phyloP scores from a whole-genome alignment of 495 filamentous ascomycete genomes.

The Aspergillus carlsbadensis region DNA sequence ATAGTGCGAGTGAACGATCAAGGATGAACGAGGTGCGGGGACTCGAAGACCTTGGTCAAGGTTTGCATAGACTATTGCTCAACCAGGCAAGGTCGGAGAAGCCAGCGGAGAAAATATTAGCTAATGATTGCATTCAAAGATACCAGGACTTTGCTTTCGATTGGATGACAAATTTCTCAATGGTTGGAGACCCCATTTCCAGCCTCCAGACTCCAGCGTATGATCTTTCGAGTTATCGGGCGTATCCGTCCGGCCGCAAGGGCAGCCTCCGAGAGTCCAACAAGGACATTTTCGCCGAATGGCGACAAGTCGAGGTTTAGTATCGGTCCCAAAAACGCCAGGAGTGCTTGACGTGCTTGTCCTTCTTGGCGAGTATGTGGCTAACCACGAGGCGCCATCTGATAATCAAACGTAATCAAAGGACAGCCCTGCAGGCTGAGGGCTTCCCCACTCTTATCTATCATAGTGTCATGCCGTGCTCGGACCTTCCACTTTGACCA shows the following conservation, averaged over 20 bases:
- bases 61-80: no score
- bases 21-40: neutral
- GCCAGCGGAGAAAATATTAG: neutral
- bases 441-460: constrained; percentile 6
- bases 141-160: neutral
- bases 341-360: neutral
- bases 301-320: neutral
- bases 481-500: neutral
- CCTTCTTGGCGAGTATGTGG: neutral
- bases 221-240: constrained; percentile 3
- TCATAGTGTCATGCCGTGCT: neutral
- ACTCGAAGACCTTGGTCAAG: neutral
- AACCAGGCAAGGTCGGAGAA: no score
- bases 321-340: neutral
- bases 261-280: neutral
- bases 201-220: neutral
- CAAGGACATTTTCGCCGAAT: neutral
- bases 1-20: neutral
- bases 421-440: neutral
- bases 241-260: constrained; percentile 1
- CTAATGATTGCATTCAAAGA: constrained; percentile 2
- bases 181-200: neutral
- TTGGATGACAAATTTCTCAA: neutral
- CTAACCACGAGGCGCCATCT: neutral
- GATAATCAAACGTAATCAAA: neutral